A percentile compares a stretch with the other conserved stretches of the same genome.
Conservation (phyloP, 129 eudicot genomes). For the Saussurea involucrata region DNA sequence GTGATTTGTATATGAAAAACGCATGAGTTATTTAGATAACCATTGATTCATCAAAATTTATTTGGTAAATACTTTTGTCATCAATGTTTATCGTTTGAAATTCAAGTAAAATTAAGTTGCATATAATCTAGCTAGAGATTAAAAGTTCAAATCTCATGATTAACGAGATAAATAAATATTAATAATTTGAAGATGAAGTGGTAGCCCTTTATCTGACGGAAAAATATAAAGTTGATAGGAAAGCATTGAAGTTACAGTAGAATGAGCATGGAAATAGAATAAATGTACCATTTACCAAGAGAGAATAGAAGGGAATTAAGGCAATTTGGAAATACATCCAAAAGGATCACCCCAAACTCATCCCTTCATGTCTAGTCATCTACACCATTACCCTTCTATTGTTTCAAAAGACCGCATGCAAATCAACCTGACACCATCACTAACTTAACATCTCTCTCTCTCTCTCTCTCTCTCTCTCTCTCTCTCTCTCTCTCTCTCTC, state of each 20-base stretch:
- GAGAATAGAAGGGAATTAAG: slow-evolving; percentile 39
- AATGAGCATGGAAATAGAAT: slow-evolving; percentile 5
- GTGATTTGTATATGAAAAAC: not conserved
- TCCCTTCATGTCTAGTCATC: slow-evolving; percentile 17
- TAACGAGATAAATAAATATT: not conserved
- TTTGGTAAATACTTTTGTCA: not conserved
- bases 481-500: not conserved
- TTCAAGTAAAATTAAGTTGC: not conserved
- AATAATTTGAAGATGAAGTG: not conserved
- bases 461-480: not conserved
- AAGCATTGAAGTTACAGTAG: not conserved
- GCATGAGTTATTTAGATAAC: not conserved
- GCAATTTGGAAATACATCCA: slow-evolving; percentile 22
- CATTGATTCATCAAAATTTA: not conserved
- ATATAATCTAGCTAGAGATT: not conserved
- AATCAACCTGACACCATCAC: slow-evolving; percentile 35
- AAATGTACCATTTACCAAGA: slow-evolving; percentile 19
- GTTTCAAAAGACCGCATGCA: slow-evolving; percentile 34
- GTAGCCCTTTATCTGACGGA: too few relatives aligned
- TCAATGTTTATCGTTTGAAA: not conserved
- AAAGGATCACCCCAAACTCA: slow-evolving; percentile 32
- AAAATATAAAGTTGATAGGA: not conserved
- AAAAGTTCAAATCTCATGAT: not conserved
- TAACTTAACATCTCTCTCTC: slow-evolving; percentile 6
- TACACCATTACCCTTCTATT: slow-evolving; percentile 24